phyloP scores from a whole-genome alignment of 768 basidiomycete genomes.

The Suillus tomentosus region DNA sequence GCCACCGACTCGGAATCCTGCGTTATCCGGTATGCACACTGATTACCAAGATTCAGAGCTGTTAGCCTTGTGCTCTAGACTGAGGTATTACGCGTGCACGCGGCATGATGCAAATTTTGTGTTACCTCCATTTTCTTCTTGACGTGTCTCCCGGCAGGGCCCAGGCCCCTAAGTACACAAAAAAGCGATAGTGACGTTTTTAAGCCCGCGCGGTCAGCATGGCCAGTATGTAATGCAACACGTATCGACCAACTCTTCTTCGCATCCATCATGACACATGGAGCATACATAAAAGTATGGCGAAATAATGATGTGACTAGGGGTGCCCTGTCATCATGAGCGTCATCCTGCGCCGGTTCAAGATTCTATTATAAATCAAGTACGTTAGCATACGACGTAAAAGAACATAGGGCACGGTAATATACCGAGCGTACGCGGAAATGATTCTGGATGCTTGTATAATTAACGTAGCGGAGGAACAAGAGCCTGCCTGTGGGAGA shows the following conservation, averaged over 20 bases:
- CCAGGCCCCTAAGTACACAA: neutral
- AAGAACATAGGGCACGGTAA: neutral
- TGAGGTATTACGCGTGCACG: neutral
- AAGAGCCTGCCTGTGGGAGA: neutral
- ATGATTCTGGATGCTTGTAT: neutral
- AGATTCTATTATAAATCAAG: neutral
- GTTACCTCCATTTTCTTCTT: neutral
- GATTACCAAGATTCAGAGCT: too few species aligned
- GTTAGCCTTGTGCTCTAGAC: neutral
- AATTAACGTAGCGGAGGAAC: neutral
- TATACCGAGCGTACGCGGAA: neutral
- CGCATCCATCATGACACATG: slow-evolving; percentile 4
- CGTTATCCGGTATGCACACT: too few species aligned
- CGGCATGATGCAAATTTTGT: neutral
- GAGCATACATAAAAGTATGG: slow-evolving; percentile 1
- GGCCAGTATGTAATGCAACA: neutral
- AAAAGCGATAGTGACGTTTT: neutral
- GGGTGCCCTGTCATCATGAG: neutral
- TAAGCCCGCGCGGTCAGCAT: neutral
- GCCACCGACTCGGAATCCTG: too few species aligned
- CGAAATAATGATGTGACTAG: neutral
- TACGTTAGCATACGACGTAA: slow-evolving; percentile 4
- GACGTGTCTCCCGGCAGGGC: neutral
- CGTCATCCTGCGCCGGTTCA: neutral
- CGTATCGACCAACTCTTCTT: neutral